Conservation (phyloP, 1,284 basidiomycete genomes). For the Ganoderma lingzhi region DNA sequence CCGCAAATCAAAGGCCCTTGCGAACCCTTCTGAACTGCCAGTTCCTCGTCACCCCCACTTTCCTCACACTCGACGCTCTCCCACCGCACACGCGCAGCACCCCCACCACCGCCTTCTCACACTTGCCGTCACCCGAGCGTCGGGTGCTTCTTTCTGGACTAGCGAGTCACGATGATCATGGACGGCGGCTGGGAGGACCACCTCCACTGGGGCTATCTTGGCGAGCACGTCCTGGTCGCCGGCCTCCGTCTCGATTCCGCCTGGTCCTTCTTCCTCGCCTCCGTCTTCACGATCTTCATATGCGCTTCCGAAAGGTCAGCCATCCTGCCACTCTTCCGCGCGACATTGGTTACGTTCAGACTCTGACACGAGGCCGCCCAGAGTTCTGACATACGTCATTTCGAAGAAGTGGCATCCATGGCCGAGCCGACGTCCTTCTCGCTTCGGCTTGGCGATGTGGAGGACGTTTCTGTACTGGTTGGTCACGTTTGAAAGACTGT, state of each 20-base stretch:
- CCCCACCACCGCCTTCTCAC: neutral
- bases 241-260: constrained; percentile 59
- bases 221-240: constrained; percentile 65
- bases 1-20: neutral
- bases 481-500: constrained; percentile 67
- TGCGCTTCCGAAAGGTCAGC: constrained; percentile 67
- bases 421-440: constrained; percentile 50
- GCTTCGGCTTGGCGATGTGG: constrained; percentile 58
- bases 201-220: constrained; percentile 64
- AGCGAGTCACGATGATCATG: constrained; percentile 39
- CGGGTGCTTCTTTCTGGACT: neutral
- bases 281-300: constrained; percentile 53
- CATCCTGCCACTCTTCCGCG: neutral
- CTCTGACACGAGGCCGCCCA: constrained; percentile 36
- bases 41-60: neutral
- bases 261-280: constrained; percentile 52
- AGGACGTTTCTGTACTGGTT: constrained; percentile 61
- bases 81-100: constrained; percentile 1
- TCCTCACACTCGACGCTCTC: neutral
- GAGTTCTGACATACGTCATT: constrained; percentile 58
- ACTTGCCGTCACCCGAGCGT: constrained; percentile 3
- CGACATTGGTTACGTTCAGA: neutral
- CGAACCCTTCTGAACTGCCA: neutral
- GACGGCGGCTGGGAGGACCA: constrained; percentile 51
- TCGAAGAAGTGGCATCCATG: constrained; percentile 54